Conservation (phyloP, 805 yeast species). For the Wickerhamiella domercqiae region DNA sequence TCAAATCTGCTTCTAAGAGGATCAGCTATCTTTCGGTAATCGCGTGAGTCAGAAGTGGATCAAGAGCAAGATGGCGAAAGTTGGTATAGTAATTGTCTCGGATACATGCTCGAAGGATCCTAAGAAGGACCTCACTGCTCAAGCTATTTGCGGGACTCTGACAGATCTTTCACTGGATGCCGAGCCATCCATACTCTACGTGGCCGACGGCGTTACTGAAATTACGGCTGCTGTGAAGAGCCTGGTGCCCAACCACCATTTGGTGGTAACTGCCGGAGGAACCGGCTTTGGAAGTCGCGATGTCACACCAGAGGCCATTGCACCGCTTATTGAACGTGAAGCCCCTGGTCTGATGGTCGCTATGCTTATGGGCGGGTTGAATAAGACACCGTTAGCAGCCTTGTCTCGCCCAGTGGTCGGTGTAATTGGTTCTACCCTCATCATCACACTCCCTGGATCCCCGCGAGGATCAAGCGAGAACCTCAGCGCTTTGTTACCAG, state of each 20-base stretch:
- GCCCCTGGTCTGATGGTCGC: slow-evolving; percentile 38
- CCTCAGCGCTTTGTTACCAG: slow-evolving; percentile 25
- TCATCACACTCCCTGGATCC: slow-evolving; percentile 39
- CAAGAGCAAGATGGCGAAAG: slow-evolving; percentile 8
- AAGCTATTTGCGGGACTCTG: slow-evolving; percentile 16
- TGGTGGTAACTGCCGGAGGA: slow-evolving; percentile 38
- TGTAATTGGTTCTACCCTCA: slow-evolving; percentile 21
- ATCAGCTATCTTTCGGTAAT: too few relatives aligned
- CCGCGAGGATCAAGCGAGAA: slow-evolving; percentile 36
- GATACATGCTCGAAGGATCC: slow-evolving; percentile 27
- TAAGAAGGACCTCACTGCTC: slow-evolving; percentile 24
- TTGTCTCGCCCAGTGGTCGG: slow-evolving; percentile 40
- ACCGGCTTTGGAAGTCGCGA: slow-evolving; percentile 36
- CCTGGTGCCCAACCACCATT: slow-evolving; percentile 17
- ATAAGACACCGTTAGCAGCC: slow-evolving; percentile 34
- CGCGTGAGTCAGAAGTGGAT: too few relatives aligned
- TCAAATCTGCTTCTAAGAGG: too few relatives aligned
- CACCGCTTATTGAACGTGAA: slow-evolving; percentile 28
- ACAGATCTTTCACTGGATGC: slow-evolving; percentile 9
- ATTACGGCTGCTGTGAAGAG: slow-evolving; percentile 22
- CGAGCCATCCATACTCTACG: slow-evolving; percentile 13
- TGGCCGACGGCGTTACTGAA: slow-evolving; percentile 26
- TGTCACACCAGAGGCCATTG: slow-evolving; percentile 37
- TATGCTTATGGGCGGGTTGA: slow-evolving; percentile 31
- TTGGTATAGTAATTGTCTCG: slow-evolving; percentile 28